phyloP scores from a whole-genome alignment of 495 filamentous ascomycete genomes.

The Hypoxylon intermedium region DNA sequence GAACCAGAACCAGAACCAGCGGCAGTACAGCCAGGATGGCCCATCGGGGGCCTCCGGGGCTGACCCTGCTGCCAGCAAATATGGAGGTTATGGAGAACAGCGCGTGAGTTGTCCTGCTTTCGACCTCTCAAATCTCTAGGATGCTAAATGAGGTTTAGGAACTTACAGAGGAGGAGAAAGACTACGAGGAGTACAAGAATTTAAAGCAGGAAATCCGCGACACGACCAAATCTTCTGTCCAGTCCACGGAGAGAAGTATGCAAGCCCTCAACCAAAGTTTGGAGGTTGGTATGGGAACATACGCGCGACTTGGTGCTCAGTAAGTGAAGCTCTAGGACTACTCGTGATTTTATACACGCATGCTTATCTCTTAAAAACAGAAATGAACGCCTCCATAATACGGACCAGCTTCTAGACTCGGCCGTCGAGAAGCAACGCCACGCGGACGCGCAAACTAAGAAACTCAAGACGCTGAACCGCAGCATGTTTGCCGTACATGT shows the following conservation, averaged over 20 bases:
- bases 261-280: conserved; percentile 71
- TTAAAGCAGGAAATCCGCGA: conserved; percentile 72
- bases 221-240: conserved; percentile 64
- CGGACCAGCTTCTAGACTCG: conserved; percentile 75
- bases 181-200: conserved; percentile 66
- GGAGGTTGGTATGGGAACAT: conserved; percentile 72
- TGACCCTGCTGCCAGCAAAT: conserved; percentile 50
- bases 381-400: conserved; percentile 79
- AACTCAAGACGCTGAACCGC: conserved; percentile 75
- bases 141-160: too few relatives aligned
- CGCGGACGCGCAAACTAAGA: conserved; percentile 77
- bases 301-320: conserved; percentile 75
- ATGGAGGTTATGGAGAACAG: conserved; percentile 68
- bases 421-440: conserved; percentile 44
- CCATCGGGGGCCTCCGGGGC: conserved; percentile 54
- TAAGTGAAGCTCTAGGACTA: too few relatives aligned
- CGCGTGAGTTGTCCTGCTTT: too few relatives aligned
- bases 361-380: too few relatives aligned
- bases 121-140: too few relatives aligned
- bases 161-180: conserved; percentile 73
- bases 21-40: conserved; percentile 32
- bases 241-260: conserved; percentile 72
- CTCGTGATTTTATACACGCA: too few relatives aligned
- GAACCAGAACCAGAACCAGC: conserved; percentile 49
- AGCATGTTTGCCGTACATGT: conserved; percentile 86